These are phyloP conservation scores for Coemansia sp. DNA, from an alignment of 192 early-diverging fungal genomes.

Conservation along the genomic window DNA sequence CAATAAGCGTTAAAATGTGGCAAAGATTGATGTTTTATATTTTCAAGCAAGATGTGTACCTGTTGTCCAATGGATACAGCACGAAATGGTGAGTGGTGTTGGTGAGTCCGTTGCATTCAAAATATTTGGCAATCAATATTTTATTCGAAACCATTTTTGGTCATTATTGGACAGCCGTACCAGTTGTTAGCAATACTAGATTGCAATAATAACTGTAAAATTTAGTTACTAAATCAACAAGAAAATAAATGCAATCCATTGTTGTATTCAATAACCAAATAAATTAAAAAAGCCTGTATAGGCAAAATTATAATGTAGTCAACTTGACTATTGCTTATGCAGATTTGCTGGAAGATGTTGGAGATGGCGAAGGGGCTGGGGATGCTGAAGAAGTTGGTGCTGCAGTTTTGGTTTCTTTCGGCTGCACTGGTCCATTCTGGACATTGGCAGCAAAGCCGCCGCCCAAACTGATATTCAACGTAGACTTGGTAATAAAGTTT, in stretches of 20 bases:
- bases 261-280: background rate
- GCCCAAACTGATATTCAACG: conserved; percentile 8
- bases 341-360: background rate
- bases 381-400: background rate
- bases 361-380: background rate
- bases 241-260: background rate
- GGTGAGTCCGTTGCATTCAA: background rate
- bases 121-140: background rate
- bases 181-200: too few species aligned
- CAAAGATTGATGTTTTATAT: too few species aligned
- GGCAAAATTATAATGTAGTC: too few species aligned
- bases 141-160: background rate
- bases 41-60: background rate
- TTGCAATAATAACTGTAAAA: background rate
- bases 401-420: background rate
- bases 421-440: conserved; percentile 10
- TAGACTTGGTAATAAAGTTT: conserved; percentile 22
- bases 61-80: background rate
- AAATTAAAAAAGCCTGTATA: background rate
- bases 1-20: background rate
- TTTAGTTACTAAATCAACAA: background rate
- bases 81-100: too few species aligned
- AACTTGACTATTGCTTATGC: too few species aligned
- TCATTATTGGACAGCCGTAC: background rate
- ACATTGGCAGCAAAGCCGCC: conserved; percentile 15